Base-by-base conservation (phyloP, 192 early-diverging fungal species). In the Entomortierella lignicola region DNA sequence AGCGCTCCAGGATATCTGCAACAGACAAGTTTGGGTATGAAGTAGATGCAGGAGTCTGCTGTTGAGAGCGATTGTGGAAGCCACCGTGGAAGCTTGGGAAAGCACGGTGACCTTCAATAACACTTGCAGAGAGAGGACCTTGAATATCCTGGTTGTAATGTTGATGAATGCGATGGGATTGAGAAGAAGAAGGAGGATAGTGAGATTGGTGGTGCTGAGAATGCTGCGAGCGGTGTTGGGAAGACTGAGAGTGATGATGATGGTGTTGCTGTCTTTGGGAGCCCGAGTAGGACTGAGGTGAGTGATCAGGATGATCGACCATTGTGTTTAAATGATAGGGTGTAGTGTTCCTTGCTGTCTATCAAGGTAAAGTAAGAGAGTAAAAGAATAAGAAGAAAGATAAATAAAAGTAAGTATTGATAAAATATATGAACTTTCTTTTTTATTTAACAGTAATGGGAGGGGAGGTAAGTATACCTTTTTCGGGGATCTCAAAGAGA, bases 41-140 rank as follows among this genome's bases (percentile, higher is more conserved):
- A 10, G 59, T 61, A 10, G 52, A 20, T 2, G 51, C 37, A 18
- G 41, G 41, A 37, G 63, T 26, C 10, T 18, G 63, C 0, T 20
- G 39, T 27, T n/a, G n/a, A n/a, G 58, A 21, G 23, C 32, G 32
- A 54, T 32, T 21, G 41, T 55, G 41, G 27, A 53, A 50, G 31
- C 60, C 50, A 25, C 62, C 52, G 32, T 70, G 75, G 75, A 79
- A 79, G 42, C 56, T 79, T 5, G 73, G 73, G 57, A 70, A 79
- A 8, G 75, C 66, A 13, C 68, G 61, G 25, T 65, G 75, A 25
- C 68, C 75, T 25, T 79, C 75, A 50, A 79, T 56, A 25, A 79
- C 67, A 39, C 75, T 60, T 15, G 75, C 75, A 37, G 75, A 79
- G 4, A 66, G 51, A n/a, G 75, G 75, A 17, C 75, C 75, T 17